Conservation (phyloP, 2,329 filamentous ascomycete species). For the Ustilaginoidea virens region DNA sequence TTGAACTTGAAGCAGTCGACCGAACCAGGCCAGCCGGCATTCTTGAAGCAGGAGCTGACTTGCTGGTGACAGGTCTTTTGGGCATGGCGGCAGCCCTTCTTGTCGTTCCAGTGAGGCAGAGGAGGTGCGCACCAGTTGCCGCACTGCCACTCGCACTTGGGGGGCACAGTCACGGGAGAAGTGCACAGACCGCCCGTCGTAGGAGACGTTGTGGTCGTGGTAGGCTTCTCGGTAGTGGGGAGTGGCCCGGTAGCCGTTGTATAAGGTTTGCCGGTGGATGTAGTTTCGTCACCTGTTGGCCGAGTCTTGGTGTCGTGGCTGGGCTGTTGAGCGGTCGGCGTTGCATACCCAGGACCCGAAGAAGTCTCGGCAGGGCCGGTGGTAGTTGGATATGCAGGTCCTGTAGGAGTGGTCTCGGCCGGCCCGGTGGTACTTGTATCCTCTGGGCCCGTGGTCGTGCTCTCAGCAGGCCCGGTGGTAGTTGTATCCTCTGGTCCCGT, state of each 20-base stretch:
- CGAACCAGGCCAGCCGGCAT: conserved; percentile 32
- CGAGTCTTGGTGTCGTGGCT: too few species aligned
- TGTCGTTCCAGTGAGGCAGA: conserved; percentile 31
- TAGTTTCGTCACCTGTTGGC: background rate
- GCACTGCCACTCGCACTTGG: conserved; percentile 37
- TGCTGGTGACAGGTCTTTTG: conserved; percentile 30
- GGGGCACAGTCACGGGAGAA: conserved; percentile 26
- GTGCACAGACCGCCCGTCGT: conserved; percentile 29
- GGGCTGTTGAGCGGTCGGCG: too few species aligned
- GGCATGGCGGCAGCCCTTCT: conserved; percentile 23
- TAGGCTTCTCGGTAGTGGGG: conserved; percentile 11
- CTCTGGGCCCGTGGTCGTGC: too few species aligned
- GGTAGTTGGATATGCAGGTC: too few species aligned
- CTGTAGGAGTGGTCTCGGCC: too few species aligned
- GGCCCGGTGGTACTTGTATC: too few species aligned
- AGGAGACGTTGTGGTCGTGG: conserved; percentile 11
- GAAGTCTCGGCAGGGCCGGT: too few species aligned
- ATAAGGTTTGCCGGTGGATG: background rate
- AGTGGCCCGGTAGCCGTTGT: conserved; percentile 7
- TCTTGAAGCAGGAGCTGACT: conserved; percentile 32
- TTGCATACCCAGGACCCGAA: too few species aligned
- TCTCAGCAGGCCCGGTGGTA: background rate
- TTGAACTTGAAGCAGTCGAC: conserved; percentile 35
- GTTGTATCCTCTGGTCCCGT: background rate
- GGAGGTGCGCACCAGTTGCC: conserved; percentile 37